phyloP scores from a whole-genome alignment of 164 flowering plant species.

The Vitis riparia region DNA sequence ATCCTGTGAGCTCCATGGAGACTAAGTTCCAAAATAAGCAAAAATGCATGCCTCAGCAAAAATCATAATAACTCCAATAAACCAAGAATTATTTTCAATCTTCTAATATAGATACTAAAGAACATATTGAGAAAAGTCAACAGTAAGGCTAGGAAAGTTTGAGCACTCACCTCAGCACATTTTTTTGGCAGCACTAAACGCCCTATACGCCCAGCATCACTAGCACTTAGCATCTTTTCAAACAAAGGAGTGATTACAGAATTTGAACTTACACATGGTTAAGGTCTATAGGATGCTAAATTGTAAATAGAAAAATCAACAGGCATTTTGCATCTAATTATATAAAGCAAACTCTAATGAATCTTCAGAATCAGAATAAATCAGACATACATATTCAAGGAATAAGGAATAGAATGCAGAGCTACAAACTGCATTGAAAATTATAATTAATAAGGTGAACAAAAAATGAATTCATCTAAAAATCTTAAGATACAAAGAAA shows the following conservation, averaged over 20 bases:
- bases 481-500: neutral
- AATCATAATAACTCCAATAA: neutral
- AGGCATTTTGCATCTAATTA: neutral
- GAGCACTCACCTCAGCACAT: constrained; percentile 82
- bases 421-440: neutral
- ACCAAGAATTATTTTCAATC: neutral
- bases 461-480: neutral
- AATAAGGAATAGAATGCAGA: neutral
- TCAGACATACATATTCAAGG: neutral
- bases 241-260: constrained; percentile 76
- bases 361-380: neutral
- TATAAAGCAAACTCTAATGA: neutral
- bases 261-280: constrained; percentile 56
- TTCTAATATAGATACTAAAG: neutral
- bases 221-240: constrained; percentile 92
- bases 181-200: constrained; percentile 92
- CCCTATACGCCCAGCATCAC: constrained; percentile 95
- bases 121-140: neutral
- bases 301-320: neutral
- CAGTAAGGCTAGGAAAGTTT: neutral
- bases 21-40: neutral
- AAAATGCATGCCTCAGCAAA: neutral
- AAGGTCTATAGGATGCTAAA: constrained; percentile 32
- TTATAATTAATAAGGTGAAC: neutral
- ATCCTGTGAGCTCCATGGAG: neutral